These are phyloP conservation scores for Heterobasidion irregulare DNA, from an alignment of 1,284 basidiomycete genomes.

Conservation along the genomic window DNA sequence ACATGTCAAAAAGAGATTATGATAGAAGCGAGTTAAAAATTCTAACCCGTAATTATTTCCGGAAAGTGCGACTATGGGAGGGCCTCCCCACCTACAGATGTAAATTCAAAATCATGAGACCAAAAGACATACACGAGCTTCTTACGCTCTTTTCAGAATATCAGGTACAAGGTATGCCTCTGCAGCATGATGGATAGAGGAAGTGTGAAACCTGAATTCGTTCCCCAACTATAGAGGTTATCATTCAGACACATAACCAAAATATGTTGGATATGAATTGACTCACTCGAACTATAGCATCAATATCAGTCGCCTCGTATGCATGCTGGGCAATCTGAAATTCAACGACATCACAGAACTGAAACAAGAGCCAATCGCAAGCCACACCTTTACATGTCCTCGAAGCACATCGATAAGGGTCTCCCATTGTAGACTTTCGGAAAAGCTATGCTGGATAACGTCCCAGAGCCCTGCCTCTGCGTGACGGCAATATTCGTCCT, in stretches of 20 bases:
- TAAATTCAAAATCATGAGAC: slow-evolving; percentile 5
- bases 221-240: slow-evolving; percentile 42
- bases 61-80: slow-evolving; percentile 76
- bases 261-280: background rate
- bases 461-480: too few species aligned
- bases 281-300: slow-evolving; percentile 64
- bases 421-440: too few species aligned
- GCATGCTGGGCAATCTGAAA: slow-evolving; percentile 70
- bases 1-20: slow-evolving; percentile 73
- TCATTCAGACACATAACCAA: background rate
- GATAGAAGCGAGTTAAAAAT: slow-evolving; percentile 19
- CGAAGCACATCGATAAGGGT: too few species aligned
- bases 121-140: background rate
- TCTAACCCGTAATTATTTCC: slow-evolving; percentile 48
- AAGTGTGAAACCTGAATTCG: slow-evolving; percentile 76
- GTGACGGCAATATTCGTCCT: too few species aligned
- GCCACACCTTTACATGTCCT: too few species aligned
- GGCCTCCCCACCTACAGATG: slow-evolving; percentile 20
- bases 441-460: too few species aligned
- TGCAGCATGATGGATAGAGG: slow-evolving; percentile 81
- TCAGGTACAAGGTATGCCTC: slow-evolving; percentile 82
- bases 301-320: slow-evolving; percentile 75
- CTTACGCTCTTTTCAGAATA: slow-evolving; percentile 63
- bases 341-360: background rate
- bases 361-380: background rate